Evolutionary conservation across 352 stramenopile genomes (phyloP).

Genomic region (Globisporangium orthogonon): DNA sequence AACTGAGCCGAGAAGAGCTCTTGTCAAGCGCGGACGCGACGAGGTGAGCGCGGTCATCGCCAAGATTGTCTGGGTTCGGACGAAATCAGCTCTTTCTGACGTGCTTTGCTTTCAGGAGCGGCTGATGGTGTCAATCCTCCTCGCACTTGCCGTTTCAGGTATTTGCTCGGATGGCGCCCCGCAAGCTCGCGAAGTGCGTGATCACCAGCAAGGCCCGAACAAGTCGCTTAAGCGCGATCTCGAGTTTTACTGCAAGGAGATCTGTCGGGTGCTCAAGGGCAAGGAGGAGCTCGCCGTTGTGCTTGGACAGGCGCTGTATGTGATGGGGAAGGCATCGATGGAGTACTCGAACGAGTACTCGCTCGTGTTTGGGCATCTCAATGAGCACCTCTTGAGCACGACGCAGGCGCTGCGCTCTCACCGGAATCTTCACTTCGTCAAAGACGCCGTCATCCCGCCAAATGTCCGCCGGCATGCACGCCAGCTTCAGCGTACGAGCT

Average conservation of each 20-base stretch:
- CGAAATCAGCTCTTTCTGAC: background rate
- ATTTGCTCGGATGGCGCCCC: slow-evolving; percentile 18
- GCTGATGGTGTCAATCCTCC: slow-evolving; percentile 25
- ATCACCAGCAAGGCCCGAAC: slow-evolving; percentile 11
- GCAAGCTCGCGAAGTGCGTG: background rate
- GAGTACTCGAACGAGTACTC: slow-evolving; percentile 42
- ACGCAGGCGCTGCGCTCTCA: slow-evolving; percentile 15
- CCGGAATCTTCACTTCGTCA: background rate
- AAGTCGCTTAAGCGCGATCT: slow-evolving; percentile 56
- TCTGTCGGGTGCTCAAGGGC: slow-evolving; percentile 24
- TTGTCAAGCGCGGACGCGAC: slow-evolving; percentile 5
- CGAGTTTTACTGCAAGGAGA: slow-evolving; percentile 77
- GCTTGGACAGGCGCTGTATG: slow-evolving; percentile 35
- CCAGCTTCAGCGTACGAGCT: slow-evolving; percentile 24
- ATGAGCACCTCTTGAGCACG: slow-evolving; percentile 25
- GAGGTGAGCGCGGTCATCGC: slow-evolving; percentile 3
- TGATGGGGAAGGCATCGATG: slow-evolving; percentile 37
- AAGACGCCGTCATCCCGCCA: slow-evolving; percentile 1
- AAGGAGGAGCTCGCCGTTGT: slow-evolving; percentile 22
- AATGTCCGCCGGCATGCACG: slow-evolving; percentile 1
- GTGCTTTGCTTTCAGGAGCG: slow-evolving; percentile 6
- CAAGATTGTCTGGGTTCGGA: background rate
- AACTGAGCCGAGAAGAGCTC: background rate
- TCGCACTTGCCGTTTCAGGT: slow-evolving; percentile 22
- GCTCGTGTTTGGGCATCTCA: slow-evolving; percentile 41